These are phyloP conservation scores for Penicillium lagena DNA, from an alignment of 495 filamentous ascomycete species.

Conservation along the genomic window DNA sequence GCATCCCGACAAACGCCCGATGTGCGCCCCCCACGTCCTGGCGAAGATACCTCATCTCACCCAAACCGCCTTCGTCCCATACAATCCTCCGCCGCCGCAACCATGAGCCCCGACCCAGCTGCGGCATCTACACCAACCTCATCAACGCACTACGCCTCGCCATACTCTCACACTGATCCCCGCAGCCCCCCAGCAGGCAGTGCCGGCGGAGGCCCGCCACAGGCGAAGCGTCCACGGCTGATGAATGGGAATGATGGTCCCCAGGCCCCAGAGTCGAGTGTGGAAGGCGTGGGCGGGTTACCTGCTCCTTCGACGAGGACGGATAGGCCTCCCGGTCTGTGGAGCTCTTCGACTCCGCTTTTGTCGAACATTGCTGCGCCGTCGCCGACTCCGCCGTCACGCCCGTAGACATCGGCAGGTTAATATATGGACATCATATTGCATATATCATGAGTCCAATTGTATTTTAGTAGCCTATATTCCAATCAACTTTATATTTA, in stretches of 20 bases:
- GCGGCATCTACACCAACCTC: slow-evolving; percentile 22
- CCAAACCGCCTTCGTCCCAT: slow-evolving; percentile 18
- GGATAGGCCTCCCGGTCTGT: slow-evolving; percentile 2
- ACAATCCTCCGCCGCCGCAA: slow-evolving; percentile 18
- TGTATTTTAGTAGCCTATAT: too few species aligned
- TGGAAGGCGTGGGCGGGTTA: not conserved
- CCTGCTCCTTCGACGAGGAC: slow-evolving; percentile 4
- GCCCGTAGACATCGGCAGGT: too few species aligned
- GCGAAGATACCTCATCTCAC: slow-evolving; percentile 22
- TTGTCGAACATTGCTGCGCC: slow-evolving; percentile 20
- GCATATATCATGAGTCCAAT: too few species aligned
- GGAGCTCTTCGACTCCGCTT: slow-evolving; percentile 16
- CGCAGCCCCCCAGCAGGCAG: slow-evolving; percentile 17
- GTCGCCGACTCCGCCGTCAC: not conserved
- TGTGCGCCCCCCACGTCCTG: slow-evolving; percentile 15
- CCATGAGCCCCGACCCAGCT: slow-evolving; percentile 26
- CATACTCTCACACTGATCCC: slow-evolving; percentile 25
- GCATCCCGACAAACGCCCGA: slow-evolving; percentile 11
- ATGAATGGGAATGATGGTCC: slow-evolving; percentile 34
- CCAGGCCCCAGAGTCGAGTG: slow-evolving; percentile 1
- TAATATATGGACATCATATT: too few species aligned
- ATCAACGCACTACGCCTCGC: slow-evolving; percentile 26
- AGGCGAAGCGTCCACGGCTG: slow-evolving; percentile 34
- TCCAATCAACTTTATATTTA: too few species aligned
- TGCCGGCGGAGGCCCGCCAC: slow-evolving; percentile 15